These are phyloP conservation scores for Luzula sylvatica DNA, from an alignment of 176 grass and related monocot genomes.

Conservation along the genomic window DNA sequence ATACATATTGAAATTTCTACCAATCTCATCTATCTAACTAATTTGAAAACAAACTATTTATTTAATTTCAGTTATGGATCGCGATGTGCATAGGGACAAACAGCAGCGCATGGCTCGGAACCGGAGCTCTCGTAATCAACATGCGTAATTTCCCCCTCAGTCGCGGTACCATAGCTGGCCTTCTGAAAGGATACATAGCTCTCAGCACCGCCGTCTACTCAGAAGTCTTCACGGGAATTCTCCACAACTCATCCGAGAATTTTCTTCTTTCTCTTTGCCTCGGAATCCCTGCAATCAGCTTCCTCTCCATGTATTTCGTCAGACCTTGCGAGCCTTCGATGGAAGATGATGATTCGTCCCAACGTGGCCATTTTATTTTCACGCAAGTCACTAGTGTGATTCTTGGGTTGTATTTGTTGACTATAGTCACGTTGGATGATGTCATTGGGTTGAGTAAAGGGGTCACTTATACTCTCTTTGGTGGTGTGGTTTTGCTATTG, in stretches of 20 bases:
- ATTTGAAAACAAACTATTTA: background rate
- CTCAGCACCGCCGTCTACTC: constrained; percentile 85
- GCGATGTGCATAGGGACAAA: constrained; percentile 87
- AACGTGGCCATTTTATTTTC: constrained; percentile 72
- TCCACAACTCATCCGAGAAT: constrained; percentile 52
- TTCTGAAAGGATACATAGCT: constrained; percentile 88
- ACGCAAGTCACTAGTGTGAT: constrained; percentile 70
- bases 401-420: constrained; percentile 68
- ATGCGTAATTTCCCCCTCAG: constrained; percentile 93
- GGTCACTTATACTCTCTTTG: constrained; percentile 56
- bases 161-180: constrained; percentile 76
- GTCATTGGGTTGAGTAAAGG: constrained; percentile 33
- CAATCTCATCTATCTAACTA: no score
- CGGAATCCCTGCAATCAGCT: constrained; percentile 53
- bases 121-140: constrained; percentile 81
- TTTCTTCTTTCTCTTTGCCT: constrained; percentile 63
- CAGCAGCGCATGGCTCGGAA: constrained; percentile 90
- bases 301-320: constrained; percentile 80
- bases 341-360: constrained; percentile 64
- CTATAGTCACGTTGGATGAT: constrained; percentile 51
- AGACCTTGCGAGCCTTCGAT: constrained; percentile 67
- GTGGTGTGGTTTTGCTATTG: constrained; percentile 74
- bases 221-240: constrained; percentile 67
- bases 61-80: constrained; percentile 65
- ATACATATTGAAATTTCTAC: no score